Evolutionary conservation across 257 asterid genomes (phyloP).

Genomic region (Nicotiana benthamiana): DNA sequence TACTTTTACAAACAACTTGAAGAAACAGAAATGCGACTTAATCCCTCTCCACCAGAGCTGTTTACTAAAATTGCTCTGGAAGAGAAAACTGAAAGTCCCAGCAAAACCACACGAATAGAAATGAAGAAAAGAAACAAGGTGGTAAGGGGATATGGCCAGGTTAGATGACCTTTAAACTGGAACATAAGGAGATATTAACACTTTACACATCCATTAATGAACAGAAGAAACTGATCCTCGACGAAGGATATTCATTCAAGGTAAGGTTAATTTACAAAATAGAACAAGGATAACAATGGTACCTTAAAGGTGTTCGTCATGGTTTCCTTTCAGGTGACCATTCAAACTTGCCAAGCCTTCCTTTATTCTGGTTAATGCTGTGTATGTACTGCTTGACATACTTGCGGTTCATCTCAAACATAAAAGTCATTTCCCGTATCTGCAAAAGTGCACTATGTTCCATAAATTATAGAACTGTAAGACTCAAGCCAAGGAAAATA

Average conservation of each 20-base stretch:
- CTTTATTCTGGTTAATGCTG: constrained; percentile 24
- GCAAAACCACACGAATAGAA: not conserved
- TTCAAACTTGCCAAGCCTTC: constrained; percentile 31
- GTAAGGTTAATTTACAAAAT: not conserved
- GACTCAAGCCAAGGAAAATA: not conserved
- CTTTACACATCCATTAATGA: constrained; percentile 1
- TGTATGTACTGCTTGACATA: constrained; percentile 44
- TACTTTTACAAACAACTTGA: not conserved
- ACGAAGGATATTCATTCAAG: constrained; percentile 6
- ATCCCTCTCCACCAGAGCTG: not conserved
- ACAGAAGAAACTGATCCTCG: constrained; percentile 2
- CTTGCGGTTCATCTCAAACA: constrained; percentile 58
- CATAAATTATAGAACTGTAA: not conserved
- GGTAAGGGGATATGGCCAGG: not conserved
- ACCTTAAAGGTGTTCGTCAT: constrained; percentile 16
- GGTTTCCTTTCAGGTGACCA: constrained; percentile 31
- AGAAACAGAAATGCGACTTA: not conserved
- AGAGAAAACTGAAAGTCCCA: not conserved
- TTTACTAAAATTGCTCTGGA: not conserved
- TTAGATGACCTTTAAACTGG: not conserved
- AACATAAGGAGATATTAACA: constrained; percentile 4
- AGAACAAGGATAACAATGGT: constrained; percentile 1
- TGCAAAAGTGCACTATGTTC: constrained; percentile 21
- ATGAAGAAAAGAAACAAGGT: not conserved
- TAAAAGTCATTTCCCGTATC: constrained; percentile 73